phyloP scores from a whole-genome alignment of 2,329 filamentous ascomycete species.

The Microcyclospora pomicola region DNA sequence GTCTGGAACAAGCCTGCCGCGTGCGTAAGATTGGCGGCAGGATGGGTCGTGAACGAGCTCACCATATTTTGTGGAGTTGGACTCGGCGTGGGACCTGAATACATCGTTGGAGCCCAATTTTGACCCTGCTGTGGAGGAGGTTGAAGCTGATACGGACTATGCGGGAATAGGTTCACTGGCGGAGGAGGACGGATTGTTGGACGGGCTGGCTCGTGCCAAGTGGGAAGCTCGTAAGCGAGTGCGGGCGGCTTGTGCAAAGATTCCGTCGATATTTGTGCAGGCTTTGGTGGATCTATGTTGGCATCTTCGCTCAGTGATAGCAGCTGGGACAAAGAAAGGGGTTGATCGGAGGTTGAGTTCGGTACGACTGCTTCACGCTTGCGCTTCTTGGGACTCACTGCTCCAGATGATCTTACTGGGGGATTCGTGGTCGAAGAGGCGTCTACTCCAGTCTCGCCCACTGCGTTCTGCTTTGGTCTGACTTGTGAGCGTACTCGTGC shows the following conservation, averaged over 20 bases:
- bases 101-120: not conserved
- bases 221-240: slow-evolving; percentile 14
- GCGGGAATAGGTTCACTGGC: not conserved
- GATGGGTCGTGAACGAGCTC: not conserved
- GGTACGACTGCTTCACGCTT: slow-evolving; percentile 9
- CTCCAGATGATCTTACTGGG: not conserved
- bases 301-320: slow-evolving; percentile 14
- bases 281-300: slow-evolving; percentile 3
- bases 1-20: slow-evolving; percentile 11
- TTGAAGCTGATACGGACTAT: not conserved
- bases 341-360: slow-evolving; percentile 4
- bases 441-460: not conserved
- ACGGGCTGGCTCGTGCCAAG: slow-evolving; percentile 15
- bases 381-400: slow-evolving; percentile 8
- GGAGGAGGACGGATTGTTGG: not conserved
- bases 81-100: slow-evolving; percentile 1
- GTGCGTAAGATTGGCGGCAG: slow-evolving; percentile 1
- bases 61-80: slow-evolving; percentile 1
- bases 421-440: not conserved
- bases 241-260: slow-evolving; percentile 4
- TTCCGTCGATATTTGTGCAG: not conserved
- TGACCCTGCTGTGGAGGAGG: not conserved
- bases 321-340: slow-evolving; percentile 17
- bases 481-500: not conserved
- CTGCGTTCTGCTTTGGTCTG: not conserved